Conservation (phyloP, 352 stramenopile species). For the Phytophthora sojae region DNA sequence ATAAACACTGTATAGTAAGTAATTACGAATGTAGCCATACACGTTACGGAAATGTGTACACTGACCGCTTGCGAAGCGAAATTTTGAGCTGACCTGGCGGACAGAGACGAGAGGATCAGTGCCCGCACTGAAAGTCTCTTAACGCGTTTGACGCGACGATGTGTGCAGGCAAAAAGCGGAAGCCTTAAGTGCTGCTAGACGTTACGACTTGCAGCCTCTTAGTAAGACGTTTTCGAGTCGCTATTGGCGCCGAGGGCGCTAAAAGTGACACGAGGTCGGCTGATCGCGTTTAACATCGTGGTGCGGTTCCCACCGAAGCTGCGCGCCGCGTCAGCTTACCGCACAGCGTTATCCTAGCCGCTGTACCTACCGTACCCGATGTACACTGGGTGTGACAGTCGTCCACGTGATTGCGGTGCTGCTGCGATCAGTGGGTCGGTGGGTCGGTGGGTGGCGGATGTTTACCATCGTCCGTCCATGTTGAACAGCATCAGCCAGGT, state of each 20-base stretch:
- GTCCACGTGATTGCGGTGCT: constrained; percentile 27
- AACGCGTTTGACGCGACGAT: not conserved
- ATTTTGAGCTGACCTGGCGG: not conserved
- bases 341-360: not conserved
- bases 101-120: constrained; percentile 3
- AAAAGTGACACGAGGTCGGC: not conserved
- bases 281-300: not conserved
- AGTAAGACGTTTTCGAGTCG: not conserved
- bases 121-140: not conserved
- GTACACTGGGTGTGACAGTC: constrained; percentile 5
- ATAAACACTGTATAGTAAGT: not conserved
- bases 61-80: not conserved
- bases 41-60: not conserved
- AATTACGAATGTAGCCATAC: not conserved
- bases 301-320: not conserved
- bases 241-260: not conserved
- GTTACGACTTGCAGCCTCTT: not conserved
- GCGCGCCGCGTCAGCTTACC: not conserved
- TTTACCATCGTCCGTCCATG: constrained; percentile 22
- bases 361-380: not conserved
- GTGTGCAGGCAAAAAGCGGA: not conserved
- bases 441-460: constrained; percentile 15
- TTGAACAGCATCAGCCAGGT: not conserved
- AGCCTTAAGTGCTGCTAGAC: not conserved
- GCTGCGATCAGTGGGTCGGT: constrained; percentile 18